These are phyloP conservation scores for Sporobolomyces phaffii DNA, from an alignment of 768 basidiomycete species.

Conservation along the genomic window DNA sequence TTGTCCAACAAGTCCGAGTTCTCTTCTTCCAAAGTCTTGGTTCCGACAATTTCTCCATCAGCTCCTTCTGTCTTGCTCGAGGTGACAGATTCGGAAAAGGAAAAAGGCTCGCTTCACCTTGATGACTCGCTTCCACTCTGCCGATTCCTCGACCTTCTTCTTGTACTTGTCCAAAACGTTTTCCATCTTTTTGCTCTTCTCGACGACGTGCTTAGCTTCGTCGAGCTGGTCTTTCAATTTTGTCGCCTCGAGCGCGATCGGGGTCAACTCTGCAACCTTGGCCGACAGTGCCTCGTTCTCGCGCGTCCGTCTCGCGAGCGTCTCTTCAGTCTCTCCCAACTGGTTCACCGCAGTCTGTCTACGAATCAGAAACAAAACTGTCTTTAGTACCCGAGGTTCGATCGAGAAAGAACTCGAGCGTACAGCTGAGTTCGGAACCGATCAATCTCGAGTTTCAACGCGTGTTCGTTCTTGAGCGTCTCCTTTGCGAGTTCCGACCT, in stretches of 20 bases:
- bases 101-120: too few species aligned
- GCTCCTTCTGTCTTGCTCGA: too few species aligned
- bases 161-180: constrained; percentile 99
- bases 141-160: constrained; percentile 92
- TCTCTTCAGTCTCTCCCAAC: constrained; percentile 70
- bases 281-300: constrained; percentile 66
- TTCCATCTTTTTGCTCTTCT: constrained; percentile 86
- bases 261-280: constrained; percentile 71
- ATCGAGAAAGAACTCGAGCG: constrained; percentile 46
- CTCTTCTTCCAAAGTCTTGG: constrained; percentile 66
- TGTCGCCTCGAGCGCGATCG: constrained; percentile 66
- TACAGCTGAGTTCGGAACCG: constrained; percentile 75
- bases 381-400: too few species aligned
- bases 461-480: constrained; percentile 32
- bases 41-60: background rate
- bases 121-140: constrained; percentile 54
- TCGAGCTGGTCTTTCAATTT: constrained; percentile 88
- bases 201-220: constrained; percentile 88
- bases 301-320: constrained; percentile 70
- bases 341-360: constrained; percentile 74
- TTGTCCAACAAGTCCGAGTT: constrained; percentile 86
- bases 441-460: constrained; percentile 74
- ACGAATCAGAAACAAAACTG: constrained; percentile 49
- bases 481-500: background rate
- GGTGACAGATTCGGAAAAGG: too few species aligned